Conservation (phyloP, 768 basidiomycete genomes). For the Leccinellum albellum region DNA sequence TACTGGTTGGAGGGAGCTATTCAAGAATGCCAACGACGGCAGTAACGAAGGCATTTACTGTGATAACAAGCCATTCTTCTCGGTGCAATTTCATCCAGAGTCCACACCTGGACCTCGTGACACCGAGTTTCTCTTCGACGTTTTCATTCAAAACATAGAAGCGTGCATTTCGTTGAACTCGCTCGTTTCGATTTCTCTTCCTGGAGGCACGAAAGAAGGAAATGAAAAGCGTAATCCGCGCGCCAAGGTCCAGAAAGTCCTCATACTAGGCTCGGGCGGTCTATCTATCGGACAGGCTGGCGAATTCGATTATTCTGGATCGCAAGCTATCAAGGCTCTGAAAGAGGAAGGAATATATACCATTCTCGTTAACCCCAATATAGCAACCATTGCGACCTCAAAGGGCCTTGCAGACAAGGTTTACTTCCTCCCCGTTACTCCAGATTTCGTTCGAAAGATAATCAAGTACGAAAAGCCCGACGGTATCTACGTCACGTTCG, state of each 20-base stretch:
- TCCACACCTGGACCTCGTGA: constrained; percentile 95
- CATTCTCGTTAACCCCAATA: constrained; percentile 97
- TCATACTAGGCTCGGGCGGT: constrained; percentile 96
- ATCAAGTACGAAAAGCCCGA: constrained; percentile 99
- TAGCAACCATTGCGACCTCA: constrained; percentile 96
- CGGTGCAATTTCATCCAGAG: constrained; percentile 99
- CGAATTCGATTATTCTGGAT: constrained; percentile 99
- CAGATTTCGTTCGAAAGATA: constrained; percentile 96
- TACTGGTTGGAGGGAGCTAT: constrained; percentile 87
- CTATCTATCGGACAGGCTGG: constrained; percentile 98
- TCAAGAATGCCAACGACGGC: constrained; percentile 93
- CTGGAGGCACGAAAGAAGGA: constrained; percentile 77
- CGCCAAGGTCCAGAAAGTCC: constrained; percentile 83
- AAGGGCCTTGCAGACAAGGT: constrained; percentile 99
- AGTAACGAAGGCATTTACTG: constrained; percentile 98
- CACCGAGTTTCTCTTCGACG: constrained; percentile 98
- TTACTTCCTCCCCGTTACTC: constrained; percentile 97
- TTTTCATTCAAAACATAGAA: constrained; percentile 85
- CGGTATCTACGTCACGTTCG: constrained; percentile 98
- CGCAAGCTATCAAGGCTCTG: constrained; percentile 98
- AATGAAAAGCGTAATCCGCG: constrained; percentile 73
- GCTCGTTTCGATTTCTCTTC: constrained; percentile 60
- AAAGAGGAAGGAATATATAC: constrained; percentile 99
- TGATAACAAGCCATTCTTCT: constrained; percentile 92
- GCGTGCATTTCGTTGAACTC: constrained; percentile 63